Percentiles rank a stretch among this genome's conserved stretches.
phyloP scores from a whole-genome alignment of 805 yeast species.

The Candida arabinofermentans region DNA sequence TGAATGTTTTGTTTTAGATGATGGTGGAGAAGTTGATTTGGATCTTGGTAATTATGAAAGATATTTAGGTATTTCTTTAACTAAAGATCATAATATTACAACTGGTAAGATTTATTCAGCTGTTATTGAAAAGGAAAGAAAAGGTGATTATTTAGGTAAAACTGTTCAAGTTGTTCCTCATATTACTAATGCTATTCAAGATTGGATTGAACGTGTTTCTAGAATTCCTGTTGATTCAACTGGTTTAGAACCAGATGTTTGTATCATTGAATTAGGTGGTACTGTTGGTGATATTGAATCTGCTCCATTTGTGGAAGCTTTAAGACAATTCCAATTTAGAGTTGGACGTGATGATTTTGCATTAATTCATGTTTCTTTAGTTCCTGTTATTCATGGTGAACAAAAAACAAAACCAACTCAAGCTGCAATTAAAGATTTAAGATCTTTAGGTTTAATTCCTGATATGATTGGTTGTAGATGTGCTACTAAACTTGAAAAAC shows the following conservation, averaged over 20 bases:
- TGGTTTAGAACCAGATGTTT: slow-evolving; percentile 88
- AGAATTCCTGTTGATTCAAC: slow-evolving; percentile 87
- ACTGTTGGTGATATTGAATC: slow-evolving; percentile 99
- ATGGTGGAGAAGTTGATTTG: slow-evolving; percentile 98
- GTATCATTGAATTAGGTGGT: slow-evolving; percentile 97
- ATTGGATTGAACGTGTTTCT: slow-evolving; percentile 95
- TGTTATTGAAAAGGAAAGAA: slow-evolving; percentile 92
- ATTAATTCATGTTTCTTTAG: slow-evolving; percentile 91
- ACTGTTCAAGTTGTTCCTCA: slow-evolving; percentile 99
- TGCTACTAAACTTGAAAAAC: slow-evolving; percentile 69
- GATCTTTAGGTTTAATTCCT: slow-evolving; percentile 91
- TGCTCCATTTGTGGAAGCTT: slow-evolving; percentile 98
- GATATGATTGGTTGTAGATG: slow-evolving; percentile 99
- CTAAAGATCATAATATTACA: slow-evolving; percentile 93
- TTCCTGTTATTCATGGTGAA: slow-evolving; percentile 97
- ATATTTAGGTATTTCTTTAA: slow-evolving; percentile 87
- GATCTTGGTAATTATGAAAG: slow-evolving; percentile 98
- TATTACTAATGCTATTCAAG: slow-evolving; percentile 94
- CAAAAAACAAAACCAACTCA: slow-evolving; percentile 99
- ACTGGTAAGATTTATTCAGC: slow-evolving; percentile 96
- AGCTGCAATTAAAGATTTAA: slow-evolving; percentile 95
- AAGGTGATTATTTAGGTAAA: slow-evolving; percentile 95
- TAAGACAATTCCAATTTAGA: slow-evolving; percentile 97
- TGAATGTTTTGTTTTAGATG: slow-evolving; percentile 95
- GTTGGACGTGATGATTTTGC: slow-evolving; percentile 94